phyloP scores from a whole-genome alignment of 2,329 filamentous ascomycete genomes.

The Camillea tinctor region DNA sequence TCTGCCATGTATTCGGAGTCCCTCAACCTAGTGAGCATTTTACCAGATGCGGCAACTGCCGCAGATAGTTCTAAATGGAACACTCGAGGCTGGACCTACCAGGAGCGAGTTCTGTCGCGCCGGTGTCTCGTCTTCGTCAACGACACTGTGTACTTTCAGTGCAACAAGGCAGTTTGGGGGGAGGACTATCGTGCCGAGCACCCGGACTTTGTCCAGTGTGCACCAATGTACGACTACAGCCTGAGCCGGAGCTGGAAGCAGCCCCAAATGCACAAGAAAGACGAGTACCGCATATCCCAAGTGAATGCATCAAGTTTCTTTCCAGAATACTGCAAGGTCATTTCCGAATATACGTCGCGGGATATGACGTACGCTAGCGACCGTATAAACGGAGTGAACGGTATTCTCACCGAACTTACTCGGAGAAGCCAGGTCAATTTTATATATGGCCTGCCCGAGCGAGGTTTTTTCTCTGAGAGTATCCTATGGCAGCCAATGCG shows the following conservation, averaged over 20 bases:
- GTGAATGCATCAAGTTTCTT: not conserved
- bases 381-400: slow-evolving; percentile 1
- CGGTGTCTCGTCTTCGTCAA: slow-evolving; percentile 18
- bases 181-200: slow-evolving; percentile 9
- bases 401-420: not conserved
- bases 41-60: not conserved
- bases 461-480: not conserved
- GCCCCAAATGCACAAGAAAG: not conserved
- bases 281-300: not conserved
- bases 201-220: not conserved
- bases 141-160: slow-evolving; percentile 7
- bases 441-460: not conserved
- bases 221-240: slow-evolving; percentile 5
- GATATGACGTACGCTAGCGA: slow-evolving; percentile 5
- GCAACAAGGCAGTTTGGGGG: slow-evolving; percentile 4
- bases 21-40: slow-evolving; percentile 7
- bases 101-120: slow-evolving; percentile 21
- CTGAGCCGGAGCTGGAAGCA: slow-evolving; percentile 8
- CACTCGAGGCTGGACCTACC: slow-evolving; percentile 22
- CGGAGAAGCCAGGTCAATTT: not conserved
- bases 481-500: slow-evolving; percentile 4
- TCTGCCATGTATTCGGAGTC: not conserved
- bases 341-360: slow-evolving; percentile 7
- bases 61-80: slow-evolving; percentile 2
- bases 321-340: slow-evolving; percentile 1